Evolutionary conservation across 2,329 filamentous ascomycete species (phyloP), one percentile per base, ranked within the genome.

Genomic region (Amylocarpus encephaloides): DNA sequence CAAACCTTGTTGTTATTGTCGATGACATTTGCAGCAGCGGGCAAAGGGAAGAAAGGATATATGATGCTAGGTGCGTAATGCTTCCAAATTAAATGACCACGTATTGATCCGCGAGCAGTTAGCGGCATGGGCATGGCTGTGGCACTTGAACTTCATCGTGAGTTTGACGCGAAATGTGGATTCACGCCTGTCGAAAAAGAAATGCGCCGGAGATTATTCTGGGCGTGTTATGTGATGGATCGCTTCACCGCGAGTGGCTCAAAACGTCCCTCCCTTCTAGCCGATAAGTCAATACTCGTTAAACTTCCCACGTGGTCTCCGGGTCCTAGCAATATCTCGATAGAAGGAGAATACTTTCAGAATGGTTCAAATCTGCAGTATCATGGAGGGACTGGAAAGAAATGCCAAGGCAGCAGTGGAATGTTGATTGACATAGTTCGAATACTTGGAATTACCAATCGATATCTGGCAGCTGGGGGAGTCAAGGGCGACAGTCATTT

Each of bases 401-500:
- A 82, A 59, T 79, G 79, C 1, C 86, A 90, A 59, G 86, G 87
- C 18, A 86, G 85, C 63, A 85, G 79, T 50, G 85, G 85, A 6
- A 85, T 94, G 78, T 76, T 95, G 29, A 88, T 94, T 58, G 88
- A 93, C 62, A 91, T 94, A 55, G 83, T 82, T 26, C 83, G 88
- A 32, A 88, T 94, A 41, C 75, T 95, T 6, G 88, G 89, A 32
- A 84, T 85, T 52, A 92, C 88, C 1, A 93, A 91, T 62, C 79
- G 83, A 52, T 95, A 95, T 66, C 75, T 94, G 44, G 87, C 88
- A 7, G 85, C 86, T 1, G 89, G 88, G 6, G 89, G 89, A 32
- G 87, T 93, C 49, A 93, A 92, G 68, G 88, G 88, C 29, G 88
- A 94, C 64, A 90, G 88, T 0, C 88, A 94, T 66, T 94, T 94